Evolutionary conservation across 257 asterid species (phyloP), one percentile per base, ranked within the genome.

Genomic region (Solanum habrochaites): DNA sequence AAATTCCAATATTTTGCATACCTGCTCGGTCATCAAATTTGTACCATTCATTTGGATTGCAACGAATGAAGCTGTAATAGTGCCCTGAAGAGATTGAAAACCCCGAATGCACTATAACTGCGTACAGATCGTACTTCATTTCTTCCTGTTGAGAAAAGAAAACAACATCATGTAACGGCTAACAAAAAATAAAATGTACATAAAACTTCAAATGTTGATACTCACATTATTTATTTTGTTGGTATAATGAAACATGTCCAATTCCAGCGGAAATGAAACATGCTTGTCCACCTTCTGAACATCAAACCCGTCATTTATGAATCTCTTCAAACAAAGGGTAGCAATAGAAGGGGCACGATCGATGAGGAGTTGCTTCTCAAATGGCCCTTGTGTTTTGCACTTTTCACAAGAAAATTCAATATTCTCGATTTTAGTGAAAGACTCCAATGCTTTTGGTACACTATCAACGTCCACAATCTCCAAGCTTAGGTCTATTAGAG

Each of bases 41-140:
- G 8, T 52, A 52, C 60, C 60, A 97, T 66, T 70, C 86, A 77
- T 90, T 82, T 15, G 94, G 93, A 73, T 95, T 90, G 83, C 89
- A 40, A 58, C 96, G 94, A 85, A 95, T 82, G 87, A 94, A 94
- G 90, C 96, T 90, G 87, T 94, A 94, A 90, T 94, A 97, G 89
- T 95, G 98, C 83, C 99, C 98, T 67, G 95, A 95, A 80, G 93
- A 91, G 87, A 94, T 87, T 71, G 96, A 89, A 77, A 85, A 49
- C 86, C 99, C 98, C 85, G 64, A 64, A 90, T 97, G 99, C 89
- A 95, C 97, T 91, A 97, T 95, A 60, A 95, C 88, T 6, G 99
- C 98, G 89, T 91, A 91, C 15, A 97, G 92, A 27, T 88, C 90
- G 64, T 95, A 97, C 89, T 88, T 90, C 85, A 94, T 91, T 67